Evolutionary conservation across 1,284 basidiomycete genomes (phyloP).

Genomic region (Leccinum pseudoinsigne): DNA sequence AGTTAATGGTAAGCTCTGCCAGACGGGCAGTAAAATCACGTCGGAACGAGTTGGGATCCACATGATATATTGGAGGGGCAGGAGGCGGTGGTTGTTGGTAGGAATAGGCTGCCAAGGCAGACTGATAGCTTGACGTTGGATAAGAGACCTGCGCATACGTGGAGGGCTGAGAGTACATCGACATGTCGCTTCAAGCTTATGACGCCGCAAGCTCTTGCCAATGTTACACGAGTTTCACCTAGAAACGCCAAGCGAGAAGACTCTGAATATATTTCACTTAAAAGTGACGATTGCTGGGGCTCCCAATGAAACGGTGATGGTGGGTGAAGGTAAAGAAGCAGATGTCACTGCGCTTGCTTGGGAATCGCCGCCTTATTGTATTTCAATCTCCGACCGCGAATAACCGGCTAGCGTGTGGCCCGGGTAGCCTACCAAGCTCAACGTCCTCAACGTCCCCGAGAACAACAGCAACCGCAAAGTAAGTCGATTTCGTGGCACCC

Average conservation of each 20-base stretch:
- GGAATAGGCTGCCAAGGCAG: constrained; percentile 44
- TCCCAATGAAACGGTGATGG: constrained; percentile 47
- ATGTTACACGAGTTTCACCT: constrained; percentile 33
- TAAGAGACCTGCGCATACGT: constrained; percentile 42
- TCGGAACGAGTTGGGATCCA: constrained; percentile 79
- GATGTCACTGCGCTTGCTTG: constrained; percentile 16
- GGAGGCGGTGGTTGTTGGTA: constrained; percentile 48
- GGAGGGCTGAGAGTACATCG: constrained; percentile 47
- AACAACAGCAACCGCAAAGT: constrained; percentile 29
- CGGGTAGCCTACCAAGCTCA: constrained; percentile 10
- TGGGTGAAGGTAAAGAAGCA: constrained; percentile 44
- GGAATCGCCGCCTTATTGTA: constrained; percentile 28
- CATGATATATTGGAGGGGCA: constrained; percentile 50
- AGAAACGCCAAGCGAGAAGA: constrained; percentile 32
- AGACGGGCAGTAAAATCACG: constrained; percentile 80
- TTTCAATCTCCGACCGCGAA: constrained; percentile 36
- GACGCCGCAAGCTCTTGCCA: constrained; percentile 29
- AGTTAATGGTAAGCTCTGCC: constrained; percentile 90
- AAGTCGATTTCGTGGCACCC: constrained; percentile 15
- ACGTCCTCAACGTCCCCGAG: constrained; percentile 23
- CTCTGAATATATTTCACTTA: constrained; percentile 41
- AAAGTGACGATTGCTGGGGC: constrained; percentile 34
- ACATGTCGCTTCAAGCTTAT: constrained; percentile 44
- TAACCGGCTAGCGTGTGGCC: constrained; percentile 18
- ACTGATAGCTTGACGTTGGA: constrained; percentile 39